Evolutionary conservation across 352 stramenopile species (phyloP), one percentile per base, ranked within the genome.

Genomic region (Phytophthora kernoviae): DNA sequence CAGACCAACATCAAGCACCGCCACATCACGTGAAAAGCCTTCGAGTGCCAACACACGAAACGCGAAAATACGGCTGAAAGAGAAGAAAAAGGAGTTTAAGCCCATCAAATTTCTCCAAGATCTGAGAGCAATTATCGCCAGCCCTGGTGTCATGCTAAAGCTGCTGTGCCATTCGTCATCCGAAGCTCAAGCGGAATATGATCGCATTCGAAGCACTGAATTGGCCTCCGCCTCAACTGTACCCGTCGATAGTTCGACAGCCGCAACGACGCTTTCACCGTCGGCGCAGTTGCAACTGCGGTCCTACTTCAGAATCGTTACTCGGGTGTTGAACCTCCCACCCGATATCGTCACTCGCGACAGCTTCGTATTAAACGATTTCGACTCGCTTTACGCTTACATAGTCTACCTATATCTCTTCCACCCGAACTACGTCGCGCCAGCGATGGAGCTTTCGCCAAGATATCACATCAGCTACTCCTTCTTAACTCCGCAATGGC

Each of bases 81-180:
- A 91, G 2, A 91, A 88, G 56, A 84, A 82, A 45, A 83, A 84
- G n/a, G 74, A 87, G 15, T 58, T 78, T 49, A 90, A 89, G 46
- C 69, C 73, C 0, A 87, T 91, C 21, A 88, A 89, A 42, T 73
- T 73, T 1, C 57, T 94, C 1, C 76, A 89, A 37, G 82, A 94
- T 37, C 42, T 94, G 6, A 48, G 68, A 30, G 58, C 64, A 0
- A 79, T 65, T 5, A 86, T 92, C 10, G 60, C 73, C 0, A 90
- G 65, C 34, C 84, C 82, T 1, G 77, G 70, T 0, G 60, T 90
- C 15, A 84, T 94, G 77, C 62, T 94, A 10, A 90, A 94, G 49
- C 34, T 94, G 20, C 64, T 94, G 15, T 91, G 75, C 22, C 81
- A 92, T 55, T 70, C 74, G 0, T 89, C 72, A 4, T 32, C 57